Base-by-base conservation (phyloP, 129 eudicot genomes). In the Chrysanthemum lavandulifolium region DNA sequence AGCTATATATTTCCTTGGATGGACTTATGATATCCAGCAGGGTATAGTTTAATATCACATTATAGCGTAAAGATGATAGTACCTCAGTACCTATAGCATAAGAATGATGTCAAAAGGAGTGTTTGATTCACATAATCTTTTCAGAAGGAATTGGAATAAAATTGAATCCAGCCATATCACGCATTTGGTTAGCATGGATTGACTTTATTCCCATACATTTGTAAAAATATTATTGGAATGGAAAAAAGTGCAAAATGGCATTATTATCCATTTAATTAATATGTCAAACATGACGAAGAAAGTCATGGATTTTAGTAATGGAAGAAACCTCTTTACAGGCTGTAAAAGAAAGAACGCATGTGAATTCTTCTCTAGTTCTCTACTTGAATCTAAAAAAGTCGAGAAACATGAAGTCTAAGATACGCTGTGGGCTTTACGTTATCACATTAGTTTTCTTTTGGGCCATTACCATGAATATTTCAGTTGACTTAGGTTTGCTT, bases 381-480 rank as follows among this genome's bases (percentile, higher is more conserved):
- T 11, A 14, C 56, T 56, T 8, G 13, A n/a, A 21, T 45, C 55
- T 55, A 5, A 40, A 10, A 13, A 71, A 57, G 75, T 71, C 21
- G 16, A 53, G 33, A 27, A 69, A 67, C 55, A 48, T 3, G 73
- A 61, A 69, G 63, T 54, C 48, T 69, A 27, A n/a, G 33, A 53
- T 14, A 43, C 7, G 6, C 25, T 0, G 31, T 19, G 1, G 40
- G 27, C 56, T 31, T 71, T 40, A 40, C 10, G 3, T 36, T 40
- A 58, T 58, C 74, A 55, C 51, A 33, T 70, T 70, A 36, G n/a
- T 53, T 63, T 33, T 61, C 47, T 47, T 52, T 52, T 68, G 18
- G 49, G 29, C 61, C 47, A 55, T 61, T 6, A 51, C 61, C 23
- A 70, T 61, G 9, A 7, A 36, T 15, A 55, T 70, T 56, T 70